Percentiles rank a stretch among this genome's conserved stretches.
Evolutionary conservation across 257 asterid species (phyloP).

Genomic region (Cynanchum wilfordii): DNA sequence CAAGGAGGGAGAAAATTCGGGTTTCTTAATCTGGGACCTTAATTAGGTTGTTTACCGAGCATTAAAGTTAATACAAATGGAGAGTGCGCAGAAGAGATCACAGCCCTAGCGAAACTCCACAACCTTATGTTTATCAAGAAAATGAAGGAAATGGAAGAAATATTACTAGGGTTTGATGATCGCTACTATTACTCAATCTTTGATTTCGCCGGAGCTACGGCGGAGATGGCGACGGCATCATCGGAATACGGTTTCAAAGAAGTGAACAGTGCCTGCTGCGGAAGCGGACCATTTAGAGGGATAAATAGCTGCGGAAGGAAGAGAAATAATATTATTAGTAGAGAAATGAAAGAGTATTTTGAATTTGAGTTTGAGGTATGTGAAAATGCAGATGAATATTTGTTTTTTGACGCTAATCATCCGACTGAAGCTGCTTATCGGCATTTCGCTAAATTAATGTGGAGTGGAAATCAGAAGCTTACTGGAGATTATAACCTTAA

Average conservation of each 20-base stretch:
- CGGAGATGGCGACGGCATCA: background rate
- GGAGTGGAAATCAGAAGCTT: constrained; percentile 24
- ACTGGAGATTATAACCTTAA: constrained; percentile 28
- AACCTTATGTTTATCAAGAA: background rate
- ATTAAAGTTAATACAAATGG: constrained; percentile 5
- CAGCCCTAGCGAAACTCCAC: constrained; percentile 10
- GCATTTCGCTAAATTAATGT: constrained; percentile 37
- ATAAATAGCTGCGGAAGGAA: constrained; percentile 48
- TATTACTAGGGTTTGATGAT: constrained; percentile 6
- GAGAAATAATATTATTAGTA: constrained; percentile 10
- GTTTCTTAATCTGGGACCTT: constrained; percentile 6
- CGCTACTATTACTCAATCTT: constrained; percentile 10
- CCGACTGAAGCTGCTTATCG: constrained; percentile 36
- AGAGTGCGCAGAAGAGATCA: constrained; percentile 10
- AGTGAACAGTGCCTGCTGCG: constrained; percentile 50
- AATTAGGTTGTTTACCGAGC: constrained; percentile 17
- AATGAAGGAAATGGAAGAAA: constrained; percentile 2
- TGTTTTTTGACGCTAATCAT: constrained; percentile 52
- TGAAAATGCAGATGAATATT: constrained; percentile 27
- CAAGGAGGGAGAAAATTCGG: constrained; percentile 27
- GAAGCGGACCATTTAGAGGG: constrained; percentile 47
- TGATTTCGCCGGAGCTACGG: background rate
- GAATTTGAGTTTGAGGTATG: constrained; percentile 33
- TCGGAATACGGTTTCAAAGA: constrained; percentile 35
- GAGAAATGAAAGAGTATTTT: constrained; percentile 15